Conservation (phyloP, 2,329 filamentous ascomycete genomes). For the Pseudopithomyces maydicus region DNA sequence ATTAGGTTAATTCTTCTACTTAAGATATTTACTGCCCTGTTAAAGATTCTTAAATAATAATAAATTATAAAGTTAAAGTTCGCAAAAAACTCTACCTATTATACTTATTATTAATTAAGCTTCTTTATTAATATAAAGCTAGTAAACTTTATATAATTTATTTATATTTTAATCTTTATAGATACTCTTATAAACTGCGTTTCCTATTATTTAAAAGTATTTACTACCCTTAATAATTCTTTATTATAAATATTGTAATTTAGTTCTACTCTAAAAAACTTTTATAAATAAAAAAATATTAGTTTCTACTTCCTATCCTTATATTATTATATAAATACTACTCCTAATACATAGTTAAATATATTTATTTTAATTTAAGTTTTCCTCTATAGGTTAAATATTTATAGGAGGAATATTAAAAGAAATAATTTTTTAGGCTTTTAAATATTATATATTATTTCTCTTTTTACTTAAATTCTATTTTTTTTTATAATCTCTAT, state of each 20-base stretch:
- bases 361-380: constrained; percentile 4
- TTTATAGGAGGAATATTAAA: neutral
- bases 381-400: neutral
- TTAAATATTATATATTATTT: too few relatives aligned
- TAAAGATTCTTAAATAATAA: neutral
- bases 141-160: neutral
- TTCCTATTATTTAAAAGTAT: neutral
- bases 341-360: neutral
- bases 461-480: neutral
- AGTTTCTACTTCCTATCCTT: constrained; percentile 19
- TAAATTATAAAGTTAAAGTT: neutral
- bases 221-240: neutral
- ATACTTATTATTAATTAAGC: neutral
- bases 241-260: constrained; percentile 23
- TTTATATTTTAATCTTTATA: neutral
- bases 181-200: neutral
- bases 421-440: too few relatives aligned
- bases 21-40: neutral
- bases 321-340: neutral
- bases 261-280: constrained; percentile 6
- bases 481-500: neutral
- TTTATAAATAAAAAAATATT: constrained; percentile 29
- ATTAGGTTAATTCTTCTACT: neutral
- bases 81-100: neutral
- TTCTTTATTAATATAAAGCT: neutral